Percentiles rank a stretch among this genome's conserved stretches.
Conservation (phyloP, 441 rosid species). For the Euphorbia celastroides region DNA sequence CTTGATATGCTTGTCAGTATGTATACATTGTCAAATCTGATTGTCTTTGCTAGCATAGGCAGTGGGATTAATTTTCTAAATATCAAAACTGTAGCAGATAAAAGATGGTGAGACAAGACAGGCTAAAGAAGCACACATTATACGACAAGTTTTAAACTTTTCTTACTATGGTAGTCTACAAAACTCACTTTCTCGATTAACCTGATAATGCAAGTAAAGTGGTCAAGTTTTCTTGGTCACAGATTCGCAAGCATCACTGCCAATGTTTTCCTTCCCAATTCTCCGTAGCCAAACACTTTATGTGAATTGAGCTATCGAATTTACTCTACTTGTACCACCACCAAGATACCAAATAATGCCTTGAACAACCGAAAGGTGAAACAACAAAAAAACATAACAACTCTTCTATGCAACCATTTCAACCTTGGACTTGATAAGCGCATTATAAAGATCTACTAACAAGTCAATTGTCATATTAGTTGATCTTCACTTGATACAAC, state of each 20-base stretch:
- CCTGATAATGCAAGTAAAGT: not conserved
- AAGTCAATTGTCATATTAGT: not conserved
- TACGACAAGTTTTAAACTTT: not conserved
- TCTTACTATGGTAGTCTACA: not conserved
- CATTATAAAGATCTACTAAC: not conserved
- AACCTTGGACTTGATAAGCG: not conserved
- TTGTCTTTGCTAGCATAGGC: too few relatives aligned
- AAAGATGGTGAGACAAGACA: too few relatives aligned
- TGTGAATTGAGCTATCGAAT: not conserved
- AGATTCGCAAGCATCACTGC: not conserved
- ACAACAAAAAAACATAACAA: not conserved
- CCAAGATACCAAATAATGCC: not conserved
- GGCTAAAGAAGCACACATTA: not conserved
- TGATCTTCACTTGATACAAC: not conserved
- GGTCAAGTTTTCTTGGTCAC: not conserved
- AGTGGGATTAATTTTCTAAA: too few relatives aligned
- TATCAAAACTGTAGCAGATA: too few relatives aligned
- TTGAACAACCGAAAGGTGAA: not conserved
- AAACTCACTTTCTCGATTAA: not conserved
- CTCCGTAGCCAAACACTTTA: not conserved
- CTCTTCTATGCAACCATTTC: not conserved
- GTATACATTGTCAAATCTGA: too few relatives aligned
- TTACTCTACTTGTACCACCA: slow-evolving; percentile 1
- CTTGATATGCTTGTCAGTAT: too few relatives aligned
- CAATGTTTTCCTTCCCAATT: not conserved